Evolutionary conservation across 2,329 filamentous ascomycete species (phyloP), one percentile per base, ranked within the genome.

Genomic region (Diaporthe citriasiana): DNA sequence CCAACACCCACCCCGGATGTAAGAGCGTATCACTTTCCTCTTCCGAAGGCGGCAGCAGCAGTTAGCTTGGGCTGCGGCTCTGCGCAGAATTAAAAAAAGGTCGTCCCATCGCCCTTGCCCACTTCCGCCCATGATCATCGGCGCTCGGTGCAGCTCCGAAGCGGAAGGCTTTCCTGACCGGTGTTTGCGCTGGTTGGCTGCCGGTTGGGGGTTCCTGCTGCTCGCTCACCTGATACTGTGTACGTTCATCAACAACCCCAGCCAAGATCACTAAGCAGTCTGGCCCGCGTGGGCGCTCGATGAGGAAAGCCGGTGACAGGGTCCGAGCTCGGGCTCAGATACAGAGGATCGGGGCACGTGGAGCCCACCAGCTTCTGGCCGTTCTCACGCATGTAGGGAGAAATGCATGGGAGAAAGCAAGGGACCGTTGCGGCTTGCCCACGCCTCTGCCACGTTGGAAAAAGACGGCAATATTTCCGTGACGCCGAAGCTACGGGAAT

Each of bases 1-100:
- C 6, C 38, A 22, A 25, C 50, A 33, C 47, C 35, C 50, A 38
- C 27, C 35, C 33, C 27, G 38, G 59, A 53, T 35, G 27, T 47
- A 53, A 42, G 55, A 70, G 53, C 47, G 57, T 42, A 57, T 55
- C 68, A 45, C 50, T 27, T 56, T 50, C 47, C 25, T 38, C 25
- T 53, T 51, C 70, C 40, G 57, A 45, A 55, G 10, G 12, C n/a
- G 65, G 38, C 42, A 51, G 57, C 33, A 57, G 35, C 53, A 63
- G 27, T 38, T 53, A 73, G 50, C 53, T 30, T 55, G 59, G 35
- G 7, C 27, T 70, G 53, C 66, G 72, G 72, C 72, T 73, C 72
- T 73, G 66, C 66, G 66, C 60, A 55, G 38, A 22, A 68, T 27
- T 7, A 27, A 40, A 51, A 25, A 68, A 68, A 13, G 38, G n/a